Percentiles rank a stretch among this genome's conserved stretches.
Conservation (phyloP, 257 asterid genomes). For the Sherardia arvensis region DNA sequence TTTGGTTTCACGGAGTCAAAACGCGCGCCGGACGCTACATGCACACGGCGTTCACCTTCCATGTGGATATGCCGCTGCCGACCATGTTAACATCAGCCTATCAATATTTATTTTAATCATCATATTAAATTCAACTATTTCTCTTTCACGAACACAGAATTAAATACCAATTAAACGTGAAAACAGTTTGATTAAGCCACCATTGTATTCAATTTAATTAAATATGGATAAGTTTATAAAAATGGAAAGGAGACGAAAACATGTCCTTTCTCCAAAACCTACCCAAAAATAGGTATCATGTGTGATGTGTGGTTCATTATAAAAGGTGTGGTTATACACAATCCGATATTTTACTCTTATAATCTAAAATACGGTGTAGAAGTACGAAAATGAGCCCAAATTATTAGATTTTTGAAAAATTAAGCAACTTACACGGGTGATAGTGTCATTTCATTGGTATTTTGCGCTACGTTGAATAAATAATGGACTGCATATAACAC, state of each 20-base stretch:
- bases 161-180: not conserved
- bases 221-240: not conserved
- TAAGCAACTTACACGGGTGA: too few relatives aligned
- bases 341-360: too few relatives aligned
- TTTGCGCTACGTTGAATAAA: too few relatives aligned
- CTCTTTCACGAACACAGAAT: not conserved
- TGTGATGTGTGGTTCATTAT: too few relatives aligned
- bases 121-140: not conserved
- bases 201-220: too few relatives aligned
- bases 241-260: not conserved
- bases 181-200: too few relatives aligned
- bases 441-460: too few relatives aligned
- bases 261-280: not conserved
- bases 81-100: not conserved
- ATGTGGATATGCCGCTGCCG: slow-evolving; percentile 2
- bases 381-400: too few relatives aligned
- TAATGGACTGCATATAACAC: too few relatives aligned
- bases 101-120: not conserved
- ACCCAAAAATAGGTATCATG: not conserved
- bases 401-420: too few relatives aligned
- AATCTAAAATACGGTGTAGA: too few relatives aligned
- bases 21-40: not conserved
- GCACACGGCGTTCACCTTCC: not conserved
- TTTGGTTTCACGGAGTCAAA: not conserved
- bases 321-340: too few relatives aligned